A percentile compares a stretch with the other conserved stretches of the same genome.
These are phyloP conservation scores for Haplosporangium gracile DNA, from an alignment of 192 early-diverging fungal species.

Conservation along the genomic window DNA sequence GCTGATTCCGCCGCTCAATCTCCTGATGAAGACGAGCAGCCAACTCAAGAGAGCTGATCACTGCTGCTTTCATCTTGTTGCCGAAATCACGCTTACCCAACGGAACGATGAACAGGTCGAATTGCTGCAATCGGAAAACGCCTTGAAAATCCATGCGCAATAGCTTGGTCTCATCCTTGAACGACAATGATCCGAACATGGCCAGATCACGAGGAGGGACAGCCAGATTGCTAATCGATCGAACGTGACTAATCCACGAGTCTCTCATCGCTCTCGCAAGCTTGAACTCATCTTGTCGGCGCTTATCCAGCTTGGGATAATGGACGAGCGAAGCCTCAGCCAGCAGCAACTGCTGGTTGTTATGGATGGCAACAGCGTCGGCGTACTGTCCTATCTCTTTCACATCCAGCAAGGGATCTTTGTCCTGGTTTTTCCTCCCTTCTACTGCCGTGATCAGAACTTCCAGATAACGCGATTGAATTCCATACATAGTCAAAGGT, in stretches of 20 bases:
- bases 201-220: not conserved
- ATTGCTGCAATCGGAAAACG: conserved; percentile 8
- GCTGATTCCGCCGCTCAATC: not conserved
- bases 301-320: conserved; percentile 5
- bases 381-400: not conserved
- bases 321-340: not conserved
- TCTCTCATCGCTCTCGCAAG: too few relatives aligned
- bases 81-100: conserved; percentile 24
- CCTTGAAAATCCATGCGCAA: conserved; percentile 28
- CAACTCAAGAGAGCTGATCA: conserved; percentile 20
- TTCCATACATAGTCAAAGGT: not conserved
- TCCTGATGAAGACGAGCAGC: conserved; percentile 20
- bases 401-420: not conserved
- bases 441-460: not conserved
- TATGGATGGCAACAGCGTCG: conserved; percentile 12
- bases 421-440: conserved; percentile 11
- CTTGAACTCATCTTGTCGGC: not conserved
- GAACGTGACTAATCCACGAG: not conserved
- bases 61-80: conserved; percentile 25
- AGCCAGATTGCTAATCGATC: too few relatives aligned
- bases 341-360: conserved; percentile 15
- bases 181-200: conserved; percentile 15
- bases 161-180: conserved; percentile 32
- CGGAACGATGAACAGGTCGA: conserved; percentile 25
- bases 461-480: conserved; percentile 1